phyloP scores from a whole-genome alignment of 768 basidiomycete genomes.

The Macrolepiota dolichaula region DNA sequence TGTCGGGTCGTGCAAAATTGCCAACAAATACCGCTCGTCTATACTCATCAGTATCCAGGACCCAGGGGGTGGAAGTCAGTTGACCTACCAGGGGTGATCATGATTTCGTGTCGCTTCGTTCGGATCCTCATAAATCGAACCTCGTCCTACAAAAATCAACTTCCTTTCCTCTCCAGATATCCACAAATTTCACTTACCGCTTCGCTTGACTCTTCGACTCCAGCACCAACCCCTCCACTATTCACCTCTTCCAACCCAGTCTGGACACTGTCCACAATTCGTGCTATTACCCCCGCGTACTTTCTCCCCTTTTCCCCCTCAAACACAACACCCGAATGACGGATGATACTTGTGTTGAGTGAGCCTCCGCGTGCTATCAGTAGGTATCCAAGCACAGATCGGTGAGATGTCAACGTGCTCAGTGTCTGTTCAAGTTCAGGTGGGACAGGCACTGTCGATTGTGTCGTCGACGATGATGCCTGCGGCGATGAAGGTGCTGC shows the following conservation, averaged over 20 bases:
- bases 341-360: conserved; percentile 75
- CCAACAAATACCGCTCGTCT: conserved; percentile 82
- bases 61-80: no score
- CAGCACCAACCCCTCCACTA: conserved; percentile 29
- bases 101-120: conserved; percentile 87
- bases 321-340: conserved; percentile 81
- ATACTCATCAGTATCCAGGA: not conserved
- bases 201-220: conserved; percentile 35
- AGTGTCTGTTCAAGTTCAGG: conserved; percentile 86
- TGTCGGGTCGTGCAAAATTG: conserved; percentile 74
- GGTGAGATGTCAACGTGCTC: conserved; percentile 70
- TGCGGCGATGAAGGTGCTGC: conserved; percentile 18
- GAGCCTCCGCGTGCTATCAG: conserved; percentile 61
- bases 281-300: conserved; percentile 68
- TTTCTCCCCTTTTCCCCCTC: conserved; percentile 80
- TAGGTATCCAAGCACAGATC: conserved; percentile 85
- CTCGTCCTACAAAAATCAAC: conserved; percentile 59
- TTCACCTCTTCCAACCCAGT: conserved; percentile 77
- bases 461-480: conserved; percentile 5
- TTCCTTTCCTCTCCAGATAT: not conserved
- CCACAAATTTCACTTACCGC: conserved; percentile 37
- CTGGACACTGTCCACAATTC: conserved; percentile 78
- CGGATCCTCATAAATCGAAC: conserved; percentile 87
- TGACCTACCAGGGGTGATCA: conserved; percentile 86
- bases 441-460: conserved; percentile 35